Percentiles rank a stretch among this genome's conserved stretches.
Evolutionary conservation across 768 basidiomycete genomes (phyloP).

Genomic region (Termitomyces titanicus): DNA sequence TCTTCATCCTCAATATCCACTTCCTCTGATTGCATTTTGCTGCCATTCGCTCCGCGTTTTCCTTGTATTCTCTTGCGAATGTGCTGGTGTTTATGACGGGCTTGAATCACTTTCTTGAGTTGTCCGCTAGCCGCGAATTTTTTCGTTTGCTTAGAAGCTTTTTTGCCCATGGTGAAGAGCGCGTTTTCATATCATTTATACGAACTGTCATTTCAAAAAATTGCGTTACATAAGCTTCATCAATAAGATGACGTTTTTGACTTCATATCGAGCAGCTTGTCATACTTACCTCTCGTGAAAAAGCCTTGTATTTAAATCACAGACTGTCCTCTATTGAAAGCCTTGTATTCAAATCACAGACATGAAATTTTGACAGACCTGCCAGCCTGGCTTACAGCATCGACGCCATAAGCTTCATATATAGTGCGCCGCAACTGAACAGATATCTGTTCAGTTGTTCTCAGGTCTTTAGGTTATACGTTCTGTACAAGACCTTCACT

Average conservation of each 20-base stretch:
- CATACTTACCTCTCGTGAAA: too few relatives aligned
- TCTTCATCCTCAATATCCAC: slow-evolving; percentile 31
- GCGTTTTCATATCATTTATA: not conserved
- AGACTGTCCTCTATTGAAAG: too few relatives aligned
- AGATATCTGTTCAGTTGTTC: too few relatives aligned
- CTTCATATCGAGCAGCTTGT: too few relatives aligned
- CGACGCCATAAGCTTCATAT: too few relatives aligned
- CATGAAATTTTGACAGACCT: too few relatives aligned
- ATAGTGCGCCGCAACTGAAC: too few relatives aligned
- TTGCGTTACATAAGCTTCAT: slow-evolving; percentile 11
- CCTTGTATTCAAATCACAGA: too few relatives aligned
- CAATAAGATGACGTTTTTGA: not conserved
- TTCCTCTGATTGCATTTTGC: slow-evolving; percentile 25
- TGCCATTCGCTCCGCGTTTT: slow-evolving; percentile 44
- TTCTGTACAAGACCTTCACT: too few relatives aligned
- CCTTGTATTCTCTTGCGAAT: slow-evolving; percentile 66
- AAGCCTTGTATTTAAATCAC: too few relatives aligned
- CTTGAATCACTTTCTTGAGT: slow-evolving; percentile 82
- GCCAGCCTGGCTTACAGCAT: too few relatives aligned
- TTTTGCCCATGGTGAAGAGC: slow-evolving; percentile 41
- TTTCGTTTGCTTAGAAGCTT: slow-evolving; percentile 75
- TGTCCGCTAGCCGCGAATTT: slow-evolving; percentile 89
- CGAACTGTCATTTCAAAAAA: slow-evolving; percentile 7
- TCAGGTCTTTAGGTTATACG: too few relatives aligned
- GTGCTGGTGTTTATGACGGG: slow-evolving; percentile 78